Conservation (phyloP, 352 stramenopile genomes). For the Globisporangium mamillatum region DNA sequence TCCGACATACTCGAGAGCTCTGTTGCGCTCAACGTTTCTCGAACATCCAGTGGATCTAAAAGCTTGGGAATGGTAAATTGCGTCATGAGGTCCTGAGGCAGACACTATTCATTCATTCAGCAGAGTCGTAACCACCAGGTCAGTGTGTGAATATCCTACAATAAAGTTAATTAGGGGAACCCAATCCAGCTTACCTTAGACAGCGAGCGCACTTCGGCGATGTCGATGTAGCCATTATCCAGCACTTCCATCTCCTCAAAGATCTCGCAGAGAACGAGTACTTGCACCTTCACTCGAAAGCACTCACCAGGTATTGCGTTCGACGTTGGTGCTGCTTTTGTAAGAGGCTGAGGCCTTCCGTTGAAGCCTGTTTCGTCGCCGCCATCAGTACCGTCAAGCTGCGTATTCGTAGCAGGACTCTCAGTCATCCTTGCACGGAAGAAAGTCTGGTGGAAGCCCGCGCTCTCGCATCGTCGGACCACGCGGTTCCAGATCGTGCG, state of each 20-base stretch:
- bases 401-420: background rate
- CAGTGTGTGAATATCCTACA: background rate
- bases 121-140: background rate
- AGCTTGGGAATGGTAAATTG: slow-evolving; percentile 13
- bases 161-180: background rate
- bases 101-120: background rate
- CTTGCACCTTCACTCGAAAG: slow-evolving; percentile 34
- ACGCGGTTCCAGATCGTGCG: slow-evolving; percentile 68
- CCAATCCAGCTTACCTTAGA: slow-evolving; percentile 28
- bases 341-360: background rate
- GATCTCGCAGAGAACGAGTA: slow-evolving; percentile 50
- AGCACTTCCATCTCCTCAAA: slow-evolving; percentile 68
- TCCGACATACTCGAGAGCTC: slow-evolving; percentile 24
- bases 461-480: slow-evolving; percentile 50
- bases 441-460: slow-evolving; percentile 29
- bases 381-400: background rate
- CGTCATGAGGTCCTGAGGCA: slow-evolving; percentile 5
- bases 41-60: slow-evolving; percentile 18
- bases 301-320: slow-evolving; percentile 17
- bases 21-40: slow-evolving; percentile 15
- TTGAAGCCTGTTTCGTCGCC: background rate
- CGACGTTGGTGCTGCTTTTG: background rate
- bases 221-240: slow-evolving; percentile 62
- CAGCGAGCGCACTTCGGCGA: slow-evolving; percentile 65
- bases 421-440: background rate